phyloP scores from a whole-genome alignment of 2,329 filamentous ascomycete species.

The Penicillium oxalicum region DNA sequence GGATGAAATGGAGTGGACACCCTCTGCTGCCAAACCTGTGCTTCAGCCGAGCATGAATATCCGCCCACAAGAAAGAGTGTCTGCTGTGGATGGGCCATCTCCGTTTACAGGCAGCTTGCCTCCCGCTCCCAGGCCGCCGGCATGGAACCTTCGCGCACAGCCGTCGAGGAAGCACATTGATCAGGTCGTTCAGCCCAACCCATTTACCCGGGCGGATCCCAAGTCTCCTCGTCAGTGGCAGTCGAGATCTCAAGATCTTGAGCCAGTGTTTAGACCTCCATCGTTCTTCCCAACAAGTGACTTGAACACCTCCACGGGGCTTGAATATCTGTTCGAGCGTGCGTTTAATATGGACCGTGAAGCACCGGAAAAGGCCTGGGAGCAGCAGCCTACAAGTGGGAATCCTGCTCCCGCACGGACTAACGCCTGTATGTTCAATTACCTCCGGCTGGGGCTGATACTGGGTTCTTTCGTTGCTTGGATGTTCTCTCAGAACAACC shows the following conservation, averaged over 20 bases:
- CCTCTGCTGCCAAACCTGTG: slow-evolving; percentile 34
- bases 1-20: slow-evolving; percentile 48
- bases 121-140: slow-evolving; percentile 34
- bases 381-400: slow-evolving; percentile 9
- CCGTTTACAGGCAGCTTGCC: slow-evolving; percentile 43
- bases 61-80: slow-evolving; percentile 25
- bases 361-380: slow-evolving; percentile 17
- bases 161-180: slow-evolving; percentile 30
- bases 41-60: slow-evolving; percentile 29
- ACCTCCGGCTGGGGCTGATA: slow-evolving; percentile 27
- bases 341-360: slow-evolving; percentile 38
- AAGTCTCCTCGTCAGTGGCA: slow-evolving; percentile 20
- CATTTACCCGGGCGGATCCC: slow-evolving; percentile 31
- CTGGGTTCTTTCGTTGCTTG: slow-evolving; percentile 28
- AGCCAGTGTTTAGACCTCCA: slow-evolving; percentile 38
- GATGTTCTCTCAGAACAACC: slow-evolving; percentile 27
- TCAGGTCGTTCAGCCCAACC: slow-evolving; percentile 31
- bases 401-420: slow-evolving; percentile 7
- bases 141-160: slow-evolving; percentile 37
- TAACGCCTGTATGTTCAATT: slow-evolving; percentile 21
- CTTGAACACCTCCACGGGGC: slow-evolving; percentile 38
- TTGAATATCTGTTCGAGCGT: slow-evolving; percentile 43
- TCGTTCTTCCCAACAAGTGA: slow-evolving; percentile 42
- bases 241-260: slow-evolving; percentile 13
- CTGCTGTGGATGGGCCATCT: slow-evolving; percentile 29